Evolutionary conservation across 108 stramenopile genomes (phyloP).

Genomic region (Pseudonitzschia multiseries): DNA sequence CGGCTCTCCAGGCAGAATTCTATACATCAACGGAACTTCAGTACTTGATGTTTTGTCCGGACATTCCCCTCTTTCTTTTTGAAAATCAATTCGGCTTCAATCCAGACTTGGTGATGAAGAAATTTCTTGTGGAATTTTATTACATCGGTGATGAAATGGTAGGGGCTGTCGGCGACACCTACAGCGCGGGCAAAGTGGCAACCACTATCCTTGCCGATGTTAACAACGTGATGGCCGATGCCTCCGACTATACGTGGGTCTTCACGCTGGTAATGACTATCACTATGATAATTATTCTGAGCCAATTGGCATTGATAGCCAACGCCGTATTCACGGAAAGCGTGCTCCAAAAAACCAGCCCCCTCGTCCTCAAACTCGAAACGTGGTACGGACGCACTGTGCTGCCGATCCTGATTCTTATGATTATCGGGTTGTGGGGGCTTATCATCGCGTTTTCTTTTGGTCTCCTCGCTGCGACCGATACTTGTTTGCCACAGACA

Average conservation of each 20-base stretch:
- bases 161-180: not conserved
- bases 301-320: not conserved
- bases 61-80: not conserved
- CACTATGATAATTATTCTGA: conserved; percentile 5
- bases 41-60: conserved; percentile 10
- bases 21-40: not conserved
- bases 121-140: not conserved
- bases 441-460: not conserved
- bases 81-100: not conserved
- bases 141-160: not conserved
- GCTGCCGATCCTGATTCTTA: not conserved
- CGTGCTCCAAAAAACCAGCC: not conserved
- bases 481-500: not conserved
- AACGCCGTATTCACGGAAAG: not conserved
- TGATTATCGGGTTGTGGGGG: not conserved
- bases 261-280: conserved; percentile 9
- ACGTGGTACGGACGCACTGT: not conserved
- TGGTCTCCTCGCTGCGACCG: not conserved
- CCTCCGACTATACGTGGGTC: conserved; percentile 15
- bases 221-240: not conserved
- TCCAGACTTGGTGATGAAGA: not conserved
- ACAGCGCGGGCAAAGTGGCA: not conserved
- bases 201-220: not conserved
- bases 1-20: not conserved
- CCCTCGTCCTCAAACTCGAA: not conserved